Evolutionary conservation across 2,329 filamentous ascomycete species (phyloP).

Genomic region (Fusarium sp.): DNA sequence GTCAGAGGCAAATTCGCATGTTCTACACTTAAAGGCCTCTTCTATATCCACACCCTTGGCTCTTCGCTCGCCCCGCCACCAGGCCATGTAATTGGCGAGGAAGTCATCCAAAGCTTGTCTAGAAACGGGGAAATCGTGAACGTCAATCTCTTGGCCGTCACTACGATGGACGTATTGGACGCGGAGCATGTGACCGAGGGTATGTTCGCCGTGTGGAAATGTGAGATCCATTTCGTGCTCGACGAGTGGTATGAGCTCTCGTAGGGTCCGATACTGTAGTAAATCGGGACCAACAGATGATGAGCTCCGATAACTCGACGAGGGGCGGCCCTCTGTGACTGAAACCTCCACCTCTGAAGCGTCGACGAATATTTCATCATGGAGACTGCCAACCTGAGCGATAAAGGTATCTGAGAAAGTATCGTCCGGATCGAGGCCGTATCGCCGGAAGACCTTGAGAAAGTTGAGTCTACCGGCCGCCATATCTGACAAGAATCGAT

Average conservation of each 20-base stretch:
- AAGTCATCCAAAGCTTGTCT: constrained; percentile 71
- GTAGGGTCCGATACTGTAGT: constrained; percentile 60
- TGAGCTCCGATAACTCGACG: constrained; percentile 31
- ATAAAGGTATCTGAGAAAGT: constrained; percentile 84
- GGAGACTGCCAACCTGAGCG: constrained; percentile 75
- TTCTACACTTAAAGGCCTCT: constrained; percentile 88
- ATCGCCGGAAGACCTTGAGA: constrained; percentile 74
- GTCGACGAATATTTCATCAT: constrained; percentile 73
- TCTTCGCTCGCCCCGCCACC: constrained; percentile 84
- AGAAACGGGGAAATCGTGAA: constrained; percentile 74
- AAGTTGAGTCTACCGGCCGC: constrained; percentile 78
- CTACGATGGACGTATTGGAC: constrained; percentile 65
- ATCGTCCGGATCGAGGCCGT: constrained; percentile 72
- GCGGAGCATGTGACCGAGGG: constrained; percentile 61
- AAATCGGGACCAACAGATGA: constrained; percentile 46
- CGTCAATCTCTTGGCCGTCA: constrained; percentile 65
- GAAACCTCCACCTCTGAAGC: constrained; percentile 47
- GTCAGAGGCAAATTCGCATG: constrained; percentile 82
- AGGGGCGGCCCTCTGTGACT: constrained; percentile 14
- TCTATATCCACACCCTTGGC: constrained; percentile 82
- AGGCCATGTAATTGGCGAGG: constrained; percentile 76
- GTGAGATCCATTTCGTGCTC: constrained; percentile 60
- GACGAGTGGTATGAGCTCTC: constrained; percentile 59
- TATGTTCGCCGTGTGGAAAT: constrained; percentile 60
- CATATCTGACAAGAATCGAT: constrained; percentile 82